These are phyloP conservation scores for Populus hybrid DNA, from an alignment of 441 rosid species.

Conservation along the genomic window DNA sequence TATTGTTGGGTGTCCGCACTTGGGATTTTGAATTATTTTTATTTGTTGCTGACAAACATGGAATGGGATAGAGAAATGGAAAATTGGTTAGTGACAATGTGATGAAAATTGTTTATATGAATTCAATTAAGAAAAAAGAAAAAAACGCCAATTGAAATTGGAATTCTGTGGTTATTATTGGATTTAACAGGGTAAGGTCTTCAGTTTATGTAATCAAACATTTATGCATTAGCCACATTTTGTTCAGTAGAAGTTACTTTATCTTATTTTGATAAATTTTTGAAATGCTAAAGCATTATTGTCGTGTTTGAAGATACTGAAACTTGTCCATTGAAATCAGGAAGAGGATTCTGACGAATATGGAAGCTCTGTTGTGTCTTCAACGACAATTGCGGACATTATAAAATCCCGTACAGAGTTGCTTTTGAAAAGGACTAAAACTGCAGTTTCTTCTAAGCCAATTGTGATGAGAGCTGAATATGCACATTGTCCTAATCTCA, in stretches of 20 bases:
- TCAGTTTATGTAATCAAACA: neutral
- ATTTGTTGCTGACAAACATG: neutral
- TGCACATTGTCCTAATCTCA: slow-evolving; percentile 92
- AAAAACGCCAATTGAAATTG: neutral
- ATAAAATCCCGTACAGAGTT: slow-evolving; percentile 71
- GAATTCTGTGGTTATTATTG: neutral
- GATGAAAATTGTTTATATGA: neutral
- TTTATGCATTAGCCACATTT: neutral
- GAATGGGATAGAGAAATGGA: neutral
- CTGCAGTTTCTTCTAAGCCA: slow-evolving; percentile 83
- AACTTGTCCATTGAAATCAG: slow-evolving; percentile 29
- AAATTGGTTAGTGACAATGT: neutral
- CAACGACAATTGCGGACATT: slow-evolving; percentile 66
- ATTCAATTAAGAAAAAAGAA: neutral
- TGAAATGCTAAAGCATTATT: neutral
- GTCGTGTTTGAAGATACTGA: neutral
- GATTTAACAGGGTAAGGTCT: neutral
- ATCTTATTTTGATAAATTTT: too few species aligned
- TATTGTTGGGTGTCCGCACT: neutral
- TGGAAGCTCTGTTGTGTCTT: slow-evolving; percentile 67
- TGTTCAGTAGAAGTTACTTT: neutral
- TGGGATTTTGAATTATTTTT: neutral
- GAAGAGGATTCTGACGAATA: slow-evolving; percentile 92
- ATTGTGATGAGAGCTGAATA: slow-evolving; percentile 96
- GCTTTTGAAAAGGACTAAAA: slow-evolving; percentile 60